Evolutionary conservation across 2,329 filamentous ascomycete species (phyloP).

Genomic region (Elsinoe australis): DNA sequence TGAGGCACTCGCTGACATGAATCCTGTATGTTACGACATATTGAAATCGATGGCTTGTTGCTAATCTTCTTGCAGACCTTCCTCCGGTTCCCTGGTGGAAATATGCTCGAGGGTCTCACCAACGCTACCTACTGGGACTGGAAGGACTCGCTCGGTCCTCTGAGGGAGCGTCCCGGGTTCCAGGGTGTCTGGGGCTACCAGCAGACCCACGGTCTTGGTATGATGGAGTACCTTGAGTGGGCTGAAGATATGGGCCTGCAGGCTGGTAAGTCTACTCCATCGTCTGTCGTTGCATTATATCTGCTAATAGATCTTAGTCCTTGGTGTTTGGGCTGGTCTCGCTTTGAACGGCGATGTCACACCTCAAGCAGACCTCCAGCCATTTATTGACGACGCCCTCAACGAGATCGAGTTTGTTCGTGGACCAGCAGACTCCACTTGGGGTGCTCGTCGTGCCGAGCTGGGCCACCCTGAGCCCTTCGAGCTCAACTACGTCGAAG

Average conservation of each 20-base stretch:
- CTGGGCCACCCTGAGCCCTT: constrained; percentile 57
- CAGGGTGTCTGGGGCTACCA: constrained; percentile 52
- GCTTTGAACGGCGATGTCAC: constrained; percentile 42
- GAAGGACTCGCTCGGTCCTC: constrained; percentile 48
- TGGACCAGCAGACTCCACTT: constrained; percentile 47
- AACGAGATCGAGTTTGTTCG: constrained; percentile 57
- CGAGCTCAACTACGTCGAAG: constrained; percentile 53
- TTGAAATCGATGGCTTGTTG: no score
- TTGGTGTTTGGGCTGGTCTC: constrained; percentile 35
- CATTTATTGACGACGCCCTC: constrained; percentile 53
- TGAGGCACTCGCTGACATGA: constrained; percentile 45
- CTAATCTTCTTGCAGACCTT: constrained; percentile 34
- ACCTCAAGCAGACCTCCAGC: constrained; percentile 42
- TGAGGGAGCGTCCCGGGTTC: constrained; percentile 48
- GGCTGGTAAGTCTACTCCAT: not conserved
- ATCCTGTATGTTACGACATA: constrained; percentile 26
- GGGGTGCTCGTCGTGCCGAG: constrained; percentile 50
- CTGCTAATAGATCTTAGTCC: constrained; percentile 43
- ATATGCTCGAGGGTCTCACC: constrained; percentile 44
- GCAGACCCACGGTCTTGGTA: constrained; percentile 55
- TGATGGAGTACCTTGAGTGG: constrained; percentile 48
- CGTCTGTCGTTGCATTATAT: no score
- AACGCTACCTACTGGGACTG: constrained; percentile 41
- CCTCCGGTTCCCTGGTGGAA: constrained; percentile 57
- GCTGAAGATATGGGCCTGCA: constrained; percentile 9